Base-by-base conservation (phyloP, 805 yeast genomes). In the Teunomyces barrocoloradensis region DNA sequence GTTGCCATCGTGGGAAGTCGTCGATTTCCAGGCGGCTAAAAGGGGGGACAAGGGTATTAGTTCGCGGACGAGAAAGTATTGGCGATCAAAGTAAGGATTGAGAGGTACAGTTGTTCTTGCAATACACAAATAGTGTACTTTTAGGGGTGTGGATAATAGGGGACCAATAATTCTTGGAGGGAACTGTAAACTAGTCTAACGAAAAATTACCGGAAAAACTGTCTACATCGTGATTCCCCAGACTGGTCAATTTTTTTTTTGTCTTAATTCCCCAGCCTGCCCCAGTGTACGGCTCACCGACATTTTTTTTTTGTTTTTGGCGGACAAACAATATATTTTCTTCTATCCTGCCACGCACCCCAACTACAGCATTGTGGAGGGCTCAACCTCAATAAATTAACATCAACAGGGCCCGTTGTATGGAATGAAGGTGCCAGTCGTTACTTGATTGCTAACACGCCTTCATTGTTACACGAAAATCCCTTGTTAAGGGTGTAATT, bases 151-250 rank as follows among this genome's bases (percentile, higher is more conserved):
- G 4, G 7, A 13, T 32, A n/a, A 13, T 32, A 4, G 34, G 15
- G 34, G 17, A 32, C 34, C 18, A 32, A 32, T 18, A 32, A 32
- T n/a, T 15, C 34, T 32, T 32, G 34, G 34, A 15, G 15, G 18
- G 34, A 32, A 13, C 12, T 35, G 13, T 11, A 35, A 35, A 35
- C 23, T 20, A 35, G 27, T 35, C 12, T 11, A 13, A 35, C 38
- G 38, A 35, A 35, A 35, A 35, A 35, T 35, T 35, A 35, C 13
- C 38, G 38, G 38, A 35, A 35, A 35, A 35, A 35, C 38, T 35
- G 18, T 9, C 27, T 7, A 17, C 23, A 35, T 12, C 12, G 17
- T 35, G 38, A 35, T 35, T 35, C 38, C 38, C 38, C 38, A 35
- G 38, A 35, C 38, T 35, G 25, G 23, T 12, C 6, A 15, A 13